Evolutionary conservation across 139 green algal species (phyloP).

Genomic region (Desmodesmus armatus): DNA sequence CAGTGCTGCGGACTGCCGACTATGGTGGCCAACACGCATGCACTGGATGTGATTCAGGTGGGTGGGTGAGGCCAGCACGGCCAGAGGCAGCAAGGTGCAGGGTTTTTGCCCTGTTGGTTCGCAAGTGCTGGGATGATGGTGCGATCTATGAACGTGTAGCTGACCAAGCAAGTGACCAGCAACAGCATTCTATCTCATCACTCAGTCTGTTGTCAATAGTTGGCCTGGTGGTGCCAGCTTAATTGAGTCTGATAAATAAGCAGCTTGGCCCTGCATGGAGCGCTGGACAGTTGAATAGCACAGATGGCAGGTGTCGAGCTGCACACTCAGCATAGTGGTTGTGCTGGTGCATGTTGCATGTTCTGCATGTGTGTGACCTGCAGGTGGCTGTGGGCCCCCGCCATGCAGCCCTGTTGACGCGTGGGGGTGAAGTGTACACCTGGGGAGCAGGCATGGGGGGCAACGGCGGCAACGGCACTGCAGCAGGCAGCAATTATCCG

Average conservation of each 20-base stretch:
- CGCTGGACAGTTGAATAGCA: not conserved
- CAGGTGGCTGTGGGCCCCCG: slow-evolving; percentile 76
- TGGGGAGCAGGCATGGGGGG: slow-evolving; percentile 87
- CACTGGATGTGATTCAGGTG: slow-evolving; percentile 71
- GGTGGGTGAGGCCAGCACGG: slow-evolving; percentile 44
- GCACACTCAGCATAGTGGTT: not conserved
- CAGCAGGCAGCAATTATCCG: not conserved
- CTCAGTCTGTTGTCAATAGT: too few species aligned
- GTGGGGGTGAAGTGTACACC: slow-evolving; percentile 71
- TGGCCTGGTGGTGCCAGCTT: too few species aligned
- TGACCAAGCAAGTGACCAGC: too few species aligned
- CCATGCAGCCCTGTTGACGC: slow-evolving; percentile 76
- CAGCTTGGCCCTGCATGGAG: not conserved
- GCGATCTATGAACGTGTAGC: too few species aligned
- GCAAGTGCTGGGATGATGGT: too few species aligned
- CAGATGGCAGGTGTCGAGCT: too few species aligned
- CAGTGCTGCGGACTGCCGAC: slow-evolving; percentile 46
- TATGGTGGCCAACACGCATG: slow-evolving; percentile 61
- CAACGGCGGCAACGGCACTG: slow-evolving; percentile 80
- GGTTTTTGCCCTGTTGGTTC: too few species aligned
- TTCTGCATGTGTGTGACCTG: not conserved
- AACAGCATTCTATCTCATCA: too few species aligned
- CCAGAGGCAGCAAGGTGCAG: not conserved
- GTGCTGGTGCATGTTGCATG: not conserved
- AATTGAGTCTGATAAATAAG: too few species aligned